Evolutionary conservation across 306 rosid species (phyloP).

Genomic region (Trifolium repens): DNA sequence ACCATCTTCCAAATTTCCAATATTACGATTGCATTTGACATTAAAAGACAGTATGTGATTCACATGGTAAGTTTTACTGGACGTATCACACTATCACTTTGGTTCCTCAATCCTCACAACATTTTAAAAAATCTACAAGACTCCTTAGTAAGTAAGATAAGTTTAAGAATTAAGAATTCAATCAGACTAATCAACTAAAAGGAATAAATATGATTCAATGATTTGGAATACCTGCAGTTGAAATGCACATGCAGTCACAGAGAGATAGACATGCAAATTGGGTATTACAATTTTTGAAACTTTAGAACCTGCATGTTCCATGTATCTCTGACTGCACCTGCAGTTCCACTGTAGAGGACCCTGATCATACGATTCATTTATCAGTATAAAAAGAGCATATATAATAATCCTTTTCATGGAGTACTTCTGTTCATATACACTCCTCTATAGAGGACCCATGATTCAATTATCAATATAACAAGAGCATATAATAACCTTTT

Average conservation of each 20-base stretch:
- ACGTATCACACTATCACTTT: neutral
- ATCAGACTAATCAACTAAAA: conserved; percentile 24
- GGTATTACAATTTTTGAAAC: conserved; percentile 7
- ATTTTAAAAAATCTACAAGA: neutral
- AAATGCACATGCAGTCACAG: conserved; percentile 31
- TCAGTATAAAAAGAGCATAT: neutral
- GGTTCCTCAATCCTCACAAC: conserved; percentile 1
- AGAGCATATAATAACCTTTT: conserved; percentile 10
- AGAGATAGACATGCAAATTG: neutral
- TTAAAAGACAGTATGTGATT: conserved; percentile 3
- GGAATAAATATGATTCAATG: conserved; percentile 7
- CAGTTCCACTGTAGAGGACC: conserved; percentile 4
- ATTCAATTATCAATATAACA: conserved; percentile 16
- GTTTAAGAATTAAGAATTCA: conserved; percentile 7
- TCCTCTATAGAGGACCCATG: neutral
- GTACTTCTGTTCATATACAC: conserved; percentile 18
- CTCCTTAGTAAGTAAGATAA: neutral
- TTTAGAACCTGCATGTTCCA: neutral
- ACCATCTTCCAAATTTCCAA: conserved; percentile 12
- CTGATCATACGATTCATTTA: conserved; percentile 7
- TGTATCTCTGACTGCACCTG: conserved; percentile 2
- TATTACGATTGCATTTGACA: neutral
- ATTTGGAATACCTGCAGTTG: conserved; percentile 20
- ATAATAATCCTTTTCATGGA: conserved; percentile 3
- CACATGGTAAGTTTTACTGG: neutral